These are phyloP conservation scores for Stellera chamaejasme DNA, from an alignment of 345 rosid genomes.

Conservation along the genomic window DNA sequence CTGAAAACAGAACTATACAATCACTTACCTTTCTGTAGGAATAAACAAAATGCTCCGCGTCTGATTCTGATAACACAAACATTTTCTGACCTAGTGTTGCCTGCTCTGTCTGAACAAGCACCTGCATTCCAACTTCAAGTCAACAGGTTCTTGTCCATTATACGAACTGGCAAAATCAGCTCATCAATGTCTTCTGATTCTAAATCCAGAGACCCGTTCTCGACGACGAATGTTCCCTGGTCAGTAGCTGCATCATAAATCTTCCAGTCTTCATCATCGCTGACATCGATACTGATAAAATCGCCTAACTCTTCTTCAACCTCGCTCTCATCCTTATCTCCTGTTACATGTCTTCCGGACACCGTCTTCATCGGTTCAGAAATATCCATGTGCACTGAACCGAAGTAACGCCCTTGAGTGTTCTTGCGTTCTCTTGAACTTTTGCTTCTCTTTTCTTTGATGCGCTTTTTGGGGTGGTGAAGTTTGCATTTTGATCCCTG, in stretches of 20 bases:
- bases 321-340: slow-evolving; percentile 14
- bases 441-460: slow-evolving; percentile 59
- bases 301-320: slow-evolving; percentile 33
- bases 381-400: slow-evolving; percentile 18
- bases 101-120: too few relatives aligned
- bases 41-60: too few relatives aligned
- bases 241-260: slow-evolving; percentile 13
- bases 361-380: slow-evolving; percentile 24
- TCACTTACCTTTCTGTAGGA: too few relatives aligned
- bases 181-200: slow-evolving; percentile 34
- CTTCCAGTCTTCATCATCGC: slow-evolving; percentile 41
- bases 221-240: slow-evolving; percentile 19
- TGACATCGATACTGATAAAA: slow-evolving; percentile 41
- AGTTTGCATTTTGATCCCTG: slow-evolving; percentile 86
- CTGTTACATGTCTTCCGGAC: slow-evolving; percentile 19
- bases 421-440: slow-evolving; percentile 36
- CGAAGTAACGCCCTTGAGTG: slow-evolving; percentile 62
- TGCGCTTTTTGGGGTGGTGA: slow-evolving; percentile 69
- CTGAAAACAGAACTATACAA: too few relatives aligned
- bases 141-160: slow-evolving; percentile 24
- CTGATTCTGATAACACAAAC: too few relatives aligned
- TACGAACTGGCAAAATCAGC: slow-evolving; percentile 50
- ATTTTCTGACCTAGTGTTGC: too few relatives aligned
- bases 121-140: not conserved
- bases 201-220: slow-evolving; percentile 25